Percentiles rank a stretch among this genome's conserved stretches.
Evolutionary conservation across 1,139 yeast genomes (phyloP).

Genomic region (Blastobotrys malaysiensis): DNA sequence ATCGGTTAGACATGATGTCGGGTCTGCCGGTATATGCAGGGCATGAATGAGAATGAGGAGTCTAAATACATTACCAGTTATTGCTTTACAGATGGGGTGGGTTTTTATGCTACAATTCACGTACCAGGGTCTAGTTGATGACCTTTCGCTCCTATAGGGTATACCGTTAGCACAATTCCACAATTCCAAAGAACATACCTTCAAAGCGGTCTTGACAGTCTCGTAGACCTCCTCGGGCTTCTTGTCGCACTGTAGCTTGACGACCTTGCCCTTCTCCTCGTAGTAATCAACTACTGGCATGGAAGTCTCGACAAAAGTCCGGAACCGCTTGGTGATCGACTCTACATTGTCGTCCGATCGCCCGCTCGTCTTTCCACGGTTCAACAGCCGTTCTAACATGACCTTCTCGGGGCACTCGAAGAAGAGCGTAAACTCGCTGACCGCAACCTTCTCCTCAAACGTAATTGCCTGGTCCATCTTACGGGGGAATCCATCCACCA

Average conservation of each 20-base stretch:
- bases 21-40: too few species aligned
- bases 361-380: slow-evolving; percentile 93
- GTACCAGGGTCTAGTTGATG: background rate
- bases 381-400: slow-evolving; percentile 78
- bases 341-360: slow-evolving; percentile 91
- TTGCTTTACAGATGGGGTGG: too few species aligned
- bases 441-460: slow-evolving; percentile 77
- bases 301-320: slow-evolving; percentile 78
- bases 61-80: too few species aligned
- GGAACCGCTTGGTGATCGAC: slow-evolving; percentile 82
- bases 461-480: slow-evolving; percentile 96
- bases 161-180: background rate
- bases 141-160: slow-evolving; percentile 20
- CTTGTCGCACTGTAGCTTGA: slow-evolving; percentile 71
- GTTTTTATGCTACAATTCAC: too few species aligned
- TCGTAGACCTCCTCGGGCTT: slow-evolving; percentile 72
- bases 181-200: slow-evolving; percentile 15
- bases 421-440: slow-evolving; percentile 71
- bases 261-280: slow-evolving; percentile 68
- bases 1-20: too few species aligned
- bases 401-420: slow-evolving; percentile 91
- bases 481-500: slow-evolving; percentile 95
- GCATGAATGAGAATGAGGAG: too few species aligned
- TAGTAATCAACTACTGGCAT: slow-evolving; percentile 92
- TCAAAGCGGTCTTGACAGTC: slow-evolving; percentile 64